These are phyloP conservation scores for Cetradonia linearis DNA, from an alignment of 495 filamentous ascomycete genomes.

Conservation along the genomic window DNA sequence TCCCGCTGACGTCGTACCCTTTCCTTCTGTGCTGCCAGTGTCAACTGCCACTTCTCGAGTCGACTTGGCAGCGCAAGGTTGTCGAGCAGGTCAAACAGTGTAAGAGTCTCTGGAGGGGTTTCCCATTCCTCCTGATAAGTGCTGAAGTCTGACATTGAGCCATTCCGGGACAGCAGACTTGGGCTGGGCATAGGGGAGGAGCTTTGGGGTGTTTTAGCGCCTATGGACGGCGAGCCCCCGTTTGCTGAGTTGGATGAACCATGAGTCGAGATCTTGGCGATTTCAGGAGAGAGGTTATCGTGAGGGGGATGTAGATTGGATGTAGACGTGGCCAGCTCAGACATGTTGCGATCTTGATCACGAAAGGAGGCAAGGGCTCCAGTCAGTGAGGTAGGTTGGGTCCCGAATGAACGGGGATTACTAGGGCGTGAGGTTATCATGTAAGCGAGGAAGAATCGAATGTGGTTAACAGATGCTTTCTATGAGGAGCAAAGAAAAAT, in stretches of 20 bases:
- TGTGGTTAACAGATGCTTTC: not conserved
- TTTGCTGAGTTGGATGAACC: slow-evolving; percentile 24
- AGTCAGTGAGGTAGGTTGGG: slow-evolving; percentile 9
- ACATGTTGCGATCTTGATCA: slow-evolving; percentile 21
- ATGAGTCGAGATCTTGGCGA: slow-evolving; percentile 22
- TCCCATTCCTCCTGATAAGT: slow-evolving; percentile 86
- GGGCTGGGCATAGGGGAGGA: slow-evolving; percentile 41
- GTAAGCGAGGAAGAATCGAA: not conserved
- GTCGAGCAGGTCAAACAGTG: slow-evolving; percentile 85
- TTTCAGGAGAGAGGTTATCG: slow-evolving; percentile 20
- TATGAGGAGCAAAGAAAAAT: not conserved
- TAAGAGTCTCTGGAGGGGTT: slow-evolving; percentile 81
- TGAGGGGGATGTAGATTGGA: slow-evolving; percentile 26
- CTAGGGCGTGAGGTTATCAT: slow-evolving; percentile 12
- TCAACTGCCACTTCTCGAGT: slow-evolving; percentile 76
- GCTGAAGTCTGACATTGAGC: slow-evolving; percentile 67
- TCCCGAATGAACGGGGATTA: slow-evolving; percentile 1
- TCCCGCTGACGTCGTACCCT: slow-evolving; percentile 75
- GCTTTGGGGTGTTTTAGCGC: slow-evolving; percentile 21
- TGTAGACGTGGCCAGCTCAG: slow-evolving; percentile 25
- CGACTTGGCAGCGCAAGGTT: slow-evolving; percentile 83
- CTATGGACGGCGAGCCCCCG: slow-evolving; percentile 15
- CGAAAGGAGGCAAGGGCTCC: slow-evolving; percentile 10
- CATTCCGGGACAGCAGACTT: slow-evolving; percentile 49
- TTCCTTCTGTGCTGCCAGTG: slow-evolving; percentile 68